phyloP scores from a whole-genome alignment of 257 asterid genomes.

The Nicotiana obtusifolia region DNA sequence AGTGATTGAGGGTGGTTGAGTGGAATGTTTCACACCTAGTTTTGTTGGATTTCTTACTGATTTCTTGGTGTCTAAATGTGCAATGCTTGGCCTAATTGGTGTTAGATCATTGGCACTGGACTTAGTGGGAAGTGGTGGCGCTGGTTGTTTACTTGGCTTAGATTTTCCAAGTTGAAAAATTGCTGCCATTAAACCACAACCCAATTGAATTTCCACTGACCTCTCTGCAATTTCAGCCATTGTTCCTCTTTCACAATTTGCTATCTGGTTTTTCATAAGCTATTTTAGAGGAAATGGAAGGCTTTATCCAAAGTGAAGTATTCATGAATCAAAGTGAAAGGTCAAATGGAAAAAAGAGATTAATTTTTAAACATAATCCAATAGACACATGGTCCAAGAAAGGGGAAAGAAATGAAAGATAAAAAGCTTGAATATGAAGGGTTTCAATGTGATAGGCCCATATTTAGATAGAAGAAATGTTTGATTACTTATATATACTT shows the following conservation, averaged over 20 bases:
- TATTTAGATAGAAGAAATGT: background rate
- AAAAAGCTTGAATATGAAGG: slow-evolving; percentile 39
- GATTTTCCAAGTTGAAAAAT: slow-evolving; percentile 23
- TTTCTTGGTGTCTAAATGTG: slow-evolving; percentile 8
- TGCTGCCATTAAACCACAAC: slow-evolving; percentile 49
- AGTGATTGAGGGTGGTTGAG: slow-evolving; percentile 12
- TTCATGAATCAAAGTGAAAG: background rate
- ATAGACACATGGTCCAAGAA: slow-evolving; percentile 8
- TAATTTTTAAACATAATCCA: background rate
- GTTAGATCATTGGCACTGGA: background rate
- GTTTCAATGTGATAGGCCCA: slow-evolving; percentile 28
- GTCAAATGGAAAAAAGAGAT: background rate
- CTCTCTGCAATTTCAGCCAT: slow-evolving; percentile 34
- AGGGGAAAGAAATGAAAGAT: slow-evolving; percentile 11
- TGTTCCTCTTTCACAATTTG: background rate
- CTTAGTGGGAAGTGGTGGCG: slow-evolving; percentile 10
- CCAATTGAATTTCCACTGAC: slow-evolving; percentile 27
- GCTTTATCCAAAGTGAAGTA: background rate
- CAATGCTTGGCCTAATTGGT: too few relatives aligned
- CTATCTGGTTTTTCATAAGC: background rate
- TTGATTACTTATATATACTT: slow-evolving; percentile 14
- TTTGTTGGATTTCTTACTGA: slow-evolving; percentile 14
- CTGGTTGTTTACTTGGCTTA: slow-evolving; percentile 23
- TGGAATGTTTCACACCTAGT: background rate
- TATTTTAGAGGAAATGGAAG: background rate